Evolutionary conservation across 129 eudicot species (phyloP).

Genomic region (carrot (Daucus carota)): DH1_v3.0 NC_030381.2:1166501-1167000

Average conservation of each 20-base stretch:
- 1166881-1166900: slow-evolving; percentile 64
- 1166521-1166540: not conserved
- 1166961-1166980: not conserved
- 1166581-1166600: slow-evolving; percentile 33
- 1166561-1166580: not conserved
- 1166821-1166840: slow-evolving; percentile 40
- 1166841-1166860: slow-evolving; percentile 41
- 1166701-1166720: slow-evolving; percentile 50
- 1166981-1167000: not conserved
- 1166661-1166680: slow-evolving; percentile 82
- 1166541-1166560: not conserved
- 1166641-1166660: slow-evolving; percentile 56
- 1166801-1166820: slow-evolving; percentile 25
- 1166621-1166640: slow-evolving; percentile 51
- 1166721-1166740: slow-evolving; percentile 45
- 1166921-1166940: slow-evolving; percentile 6
- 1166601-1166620: slow-evolving; percentile 63
- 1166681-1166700: slow-evolving; percentile 55
- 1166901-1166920: slow-evolving; percentile 18
- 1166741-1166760: slow-evolving; percentile 32
- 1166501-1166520: no score
- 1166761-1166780: slow-evolving; percentile 36
- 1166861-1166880: slow-evolving; percentile 37
- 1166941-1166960: not conserved
- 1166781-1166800: slow-evolving; percentile 49